Percentiles rank a stretch among this genome's conserved stretches.
Evolutionary conservation across 768 basidiomycete species (phyloP).

Genomic region (Stropharia rugosoannulata): DNA sequence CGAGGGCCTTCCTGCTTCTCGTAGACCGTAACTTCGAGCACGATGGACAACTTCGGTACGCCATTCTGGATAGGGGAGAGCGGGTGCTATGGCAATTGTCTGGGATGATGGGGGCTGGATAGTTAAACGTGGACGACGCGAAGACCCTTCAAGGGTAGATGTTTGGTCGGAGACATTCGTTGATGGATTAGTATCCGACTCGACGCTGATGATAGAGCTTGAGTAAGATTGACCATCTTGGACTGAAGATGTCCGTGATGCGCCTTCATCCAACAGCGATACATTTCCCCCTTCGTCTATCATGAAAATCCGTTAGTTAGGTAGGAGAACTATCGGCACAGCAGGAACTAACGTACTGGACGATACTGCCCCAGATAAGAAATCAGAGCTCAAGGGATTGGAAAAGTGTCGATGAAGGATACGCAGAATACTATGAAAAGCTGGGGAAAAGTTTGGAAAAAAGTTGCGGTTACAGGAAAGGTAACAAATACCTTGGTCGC

Average conservation of each 20-base stretch:
- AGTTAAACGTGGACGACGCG: no score
- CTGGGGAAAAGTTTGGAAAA: conserved; percentile 23
- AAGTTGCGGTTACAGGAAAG: background rate
- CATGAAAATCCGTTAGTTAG: background rate
- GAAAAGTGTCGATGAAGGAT: conserved; percentile 47
- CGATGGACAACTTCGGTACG: conserved; percentile 45
- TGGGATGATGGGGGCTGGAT: background rate
- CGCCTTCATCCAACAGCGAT: background rate
- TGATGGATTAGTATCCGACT: background rate
- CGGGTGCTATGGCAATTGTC: conserved; percentile 22
- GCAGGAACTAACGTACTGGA: background rate
- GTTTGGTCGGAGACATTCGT: no score
- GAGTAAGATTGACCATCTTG: background rate
- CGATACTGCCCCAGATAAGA: conserved; percentile 23
- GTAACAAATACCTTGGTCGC: conserved; percentile 36
- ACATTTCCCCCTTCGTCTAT: background rate
- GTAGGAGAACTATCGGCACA: background rate
- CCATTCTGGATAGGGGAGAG: conserved; percentile 70
- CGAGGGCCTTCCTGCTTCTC: conserved; percentile 55
- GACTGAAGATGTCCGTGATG: background rate
- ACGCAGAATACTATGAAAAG: conserved; percentile 48
- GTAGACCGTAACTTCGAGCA: conserved; percentile 57
- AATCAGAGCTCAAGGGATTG: conserved; percentile 37
- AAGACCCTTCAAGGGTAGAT: no score
- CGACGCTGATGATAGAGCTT: no score